Percentiles rank a stretch among this genome's conserved stretches.
These are phyloP conservation scores for Sinapis alba DNA, from an alignment of 441 rosid genomes.

Conservation along the genomic window DNA sequence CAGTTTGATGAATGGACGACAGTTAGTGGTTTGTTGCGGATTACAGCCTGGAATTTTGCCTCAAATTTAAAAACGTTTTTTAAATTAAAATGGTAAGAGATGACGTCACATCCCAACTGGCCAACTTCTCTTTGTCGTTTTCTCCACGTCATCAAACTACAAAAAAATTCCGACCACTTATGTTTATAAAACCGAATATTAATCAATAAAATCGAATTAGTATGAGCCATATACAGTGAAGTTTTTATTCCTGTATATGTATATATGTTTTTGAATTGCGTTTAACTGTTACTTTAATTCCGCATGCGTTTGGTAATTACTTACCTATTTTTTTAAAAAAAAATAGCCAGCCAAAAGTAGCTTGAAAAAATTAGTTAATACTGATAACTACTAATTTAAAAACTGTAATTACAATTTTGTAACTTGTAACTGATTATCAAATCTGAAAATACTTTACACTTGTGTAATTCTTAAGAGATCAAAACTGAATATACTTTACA, in stretches of 20 bases:
- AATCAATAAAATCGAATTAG: constrained; percentile 6
- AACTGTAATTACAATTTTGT: not conserved
- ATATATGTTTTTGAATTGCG: not conserved
- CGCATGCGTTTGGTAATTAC: not conserved
- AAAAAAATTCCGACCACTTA: constrained; percentile 24
- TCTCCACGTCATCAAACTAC: constrained; percentile 37
- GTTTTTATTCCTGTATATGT: not conserved
- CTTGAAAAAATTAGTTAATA: not conserved
- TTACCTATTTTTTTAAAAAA: not conserved
- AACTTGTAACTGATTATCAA: no score
- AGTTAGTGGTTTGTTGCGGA: constrained; percentile 47
- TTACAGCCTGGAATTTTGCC: constrained; percentile 60
- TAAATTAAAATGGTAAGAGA: not conserved
- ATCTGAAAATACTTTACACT: not conserved
- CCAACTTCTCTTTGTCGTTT: constrained; percentile 64
- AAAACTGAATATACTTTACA: not conserved
- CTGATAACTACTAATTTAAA: no score
- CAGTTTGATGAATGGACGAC: constrained; percentile 30
- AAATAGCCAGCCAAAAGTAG: not conserved
- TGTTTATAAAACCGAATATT: constrained; percentile 35
- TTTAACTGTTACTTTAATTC: not conserved
- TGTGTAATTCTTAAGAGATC: not conserved
- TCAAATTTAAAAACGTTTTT: not conserved
- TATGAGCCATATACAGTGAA: constrained; percentile 1
- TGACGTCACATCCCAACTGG: constrained; percentile 62